A percentile compares a stretch with the other conserved stretches of the same genome.
These are phyloP conservation scores for Alternaria conjuncta DNA, from an alignment of 2,329 filamentous ascomycete species.

Conservation along the genomic window DNA sequence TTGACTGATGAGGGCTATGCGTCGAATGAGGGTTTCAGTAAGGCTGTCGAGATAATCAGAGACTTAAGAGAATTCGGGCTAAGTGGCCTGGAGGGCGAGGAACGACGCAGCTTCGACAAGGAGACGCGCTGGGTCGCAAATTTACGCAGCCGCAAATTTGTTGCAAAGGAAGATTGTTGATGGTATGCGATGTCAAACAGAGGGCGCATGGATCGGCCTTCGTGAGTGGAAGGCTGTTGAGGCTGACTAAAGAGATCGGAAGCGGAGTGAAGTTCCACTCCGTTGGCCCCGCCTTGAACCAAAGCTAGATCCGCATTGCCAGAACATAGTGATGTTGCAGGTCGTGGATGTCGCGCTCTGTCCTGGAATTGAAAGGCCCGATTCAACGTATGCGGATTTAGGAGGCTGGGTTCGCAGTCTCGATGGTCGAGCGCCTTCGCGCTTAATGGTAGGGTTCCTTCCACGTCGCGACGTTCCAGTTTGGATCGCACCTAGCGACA, in stretches of 20 bases:
- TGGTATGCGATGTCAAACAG: background rate
- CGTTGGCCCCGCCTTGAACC: background rate
- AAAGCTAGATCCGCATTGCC: background rate
- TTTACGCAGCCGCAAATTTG: background rate
- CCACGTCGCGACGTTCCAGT: background rate
- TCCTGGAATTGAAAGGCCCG: background rate
- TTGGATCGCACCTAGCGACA: background rate
- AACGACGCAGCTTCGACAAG: conserved; percentile 19
- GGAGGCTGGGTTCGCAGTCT: background rate
- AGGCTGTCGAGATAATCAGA: conserved; percentile 24
- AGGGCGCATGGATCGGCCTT: background rate
- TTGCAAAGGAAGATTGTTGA: background rate
- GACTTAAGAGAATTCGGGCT: conserved; percentile 22
- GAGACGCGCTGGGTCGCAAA: conserved; percentile 20
- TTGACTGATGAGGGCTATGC: conserved; percentile 35
- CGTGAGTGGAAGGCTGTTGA: background rate
- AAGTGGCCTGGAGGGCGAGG: conserved; percentile 14
- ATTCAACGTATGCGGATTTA: background rate
- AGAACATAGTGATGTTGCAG: background rate
- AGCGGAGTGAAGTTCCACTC: background rate
- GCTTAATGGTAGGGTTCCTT: background rate
- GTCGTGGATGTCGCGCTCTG: background rate
- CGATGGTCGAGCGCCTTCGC: background rate
- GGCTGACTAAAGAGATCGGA: background rate
- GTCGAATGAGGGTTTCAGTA: conserved; percentile 24